A percentile compares a stretch with the other conserved stretches of the same genome.
Evolutionary conservation across 2,329 filamentous ascomycete genomes (phyloP).

Genomic region (Nemania sp.): DNA sequence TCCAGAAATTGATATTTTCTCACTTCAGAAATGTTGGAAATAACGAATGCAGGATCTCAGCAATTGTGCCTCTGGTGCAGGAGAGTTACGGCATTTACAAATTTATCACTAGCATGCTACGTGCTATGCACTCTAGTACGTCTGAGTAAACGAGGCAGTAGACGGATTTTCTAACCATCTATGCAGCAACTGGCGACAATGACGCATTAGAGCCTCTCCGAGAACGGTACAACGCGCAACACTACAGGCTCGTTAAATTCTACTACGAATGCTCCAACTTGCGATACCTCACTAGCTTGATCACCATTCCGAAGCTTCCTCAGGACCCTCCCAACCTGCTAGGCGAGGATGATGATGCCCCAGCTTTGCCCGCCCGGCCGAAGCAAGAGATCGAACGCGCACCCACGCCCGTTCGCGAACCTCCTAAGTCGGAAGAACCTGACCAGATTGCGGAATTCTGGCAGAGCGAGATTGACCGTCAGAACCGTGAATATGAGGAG

Average conservation of each 20-base stretch:
- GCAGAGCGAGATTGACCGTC: constrained; percentile 88
- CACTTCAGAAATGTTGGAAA: constrained; percentile 90
- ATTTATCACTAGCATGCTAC: constrained; percentile 98
- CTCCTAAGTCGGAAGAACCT: constrained; percentile 75
- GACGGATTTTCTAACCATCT: constrained; percentile 29
- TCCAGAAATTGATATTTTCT: constrained; percentile 98
- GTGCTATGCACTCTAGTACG: constrained; percentile 94
- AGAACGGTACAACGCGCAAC: constrained; percentile 89
- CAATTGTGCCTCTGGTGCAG: constrained; percentile 88
- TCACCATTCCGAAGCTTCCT: constrained; percentile 93
- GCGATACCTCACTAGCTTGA: constrained; percentile 92
- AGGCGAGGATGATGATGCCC: constrained; percentile 80
- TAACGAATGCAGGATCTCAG: constrained; percentile 96
- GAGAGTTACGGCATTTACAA: constrained; percentile 99
- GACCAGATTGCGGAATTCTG: constrained; percentile 98
- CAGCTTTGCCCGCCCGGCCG: constrained; percentile 79
- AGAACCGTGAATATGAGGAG: constrained; percentile 93
- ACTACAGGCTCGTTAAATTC: constrained; percentile 95
- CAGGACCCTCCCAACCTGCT: constrained; percentile 91
- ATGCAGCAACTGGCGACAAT: constrained; percentile 82
- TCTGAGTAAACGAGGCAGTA: not conserved
- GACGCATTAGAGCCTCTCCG: constrained; percentile 89
- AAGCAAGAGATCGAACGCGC: constrained; percentile 73
- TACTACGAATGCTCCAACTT: constrained; percentile 99
- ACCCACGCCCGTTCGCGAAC: constrained; percentile 70